phyloP scores from a whole-genome alignment of 176 grass and related monocot species.

The Sorghum bicolor region DNA sequence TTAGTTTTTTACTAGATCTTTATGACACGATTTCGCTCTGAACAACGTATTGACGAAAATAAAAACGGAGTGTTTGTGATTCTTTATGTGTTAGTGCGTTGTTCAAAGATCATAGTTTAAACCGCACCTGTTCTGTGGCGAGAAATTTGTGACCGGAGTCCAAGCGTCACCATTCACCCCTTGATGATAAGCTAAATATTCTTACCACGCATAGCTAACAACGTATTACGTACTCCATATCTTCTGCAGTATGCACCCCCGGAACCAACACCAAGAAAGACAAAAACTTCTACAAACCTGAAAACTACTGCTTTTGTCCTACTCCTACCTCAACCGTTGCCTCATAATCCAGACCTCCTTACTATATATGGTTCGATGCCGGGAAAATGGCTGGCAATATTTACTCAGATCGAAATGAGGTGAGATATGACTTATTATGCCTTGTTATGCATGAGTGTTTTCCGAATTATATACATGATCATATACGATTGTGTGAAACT shows the following conservation, averaged over 20 bases:
- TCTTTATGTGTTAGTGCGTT: background rate
- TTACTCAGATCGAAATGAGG: no score
- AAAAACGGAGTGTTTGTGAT: background rate
- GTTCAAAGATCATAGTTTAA: background rate
- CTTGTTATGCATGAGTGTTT: no score
- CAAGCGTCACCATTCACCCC: background rate
- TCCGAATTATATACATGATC: no score
- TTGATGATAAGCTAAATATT: background rate
- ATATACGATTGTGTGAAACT: no score
- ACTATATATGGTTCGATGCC: background rate
- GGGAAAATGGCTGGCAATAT: no score
- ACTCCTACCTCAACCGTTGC: background rate
- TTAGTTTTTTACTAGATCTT: background rate
- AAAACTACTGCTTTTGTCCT: background rate
- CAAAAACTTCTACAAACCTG: background rate
- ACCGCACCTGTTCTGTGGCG: background rate
- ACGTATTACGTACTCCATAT: background rate
- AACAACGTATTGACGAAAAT: background rate
- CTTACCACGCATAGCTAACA: background rate
- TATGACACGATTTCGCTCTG: background rate
- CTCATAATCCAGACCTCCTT: background rate
- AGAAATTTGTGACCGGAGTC: background rate
- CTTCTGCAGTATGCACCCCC: background rate
- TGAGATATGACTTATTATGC: no score
- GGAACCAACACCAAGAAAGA: background rate